phyloP scores from a whole-genome alignment of 2,329 filamentous ascomycete species.

The Fusarium caatingaense region DNA sequence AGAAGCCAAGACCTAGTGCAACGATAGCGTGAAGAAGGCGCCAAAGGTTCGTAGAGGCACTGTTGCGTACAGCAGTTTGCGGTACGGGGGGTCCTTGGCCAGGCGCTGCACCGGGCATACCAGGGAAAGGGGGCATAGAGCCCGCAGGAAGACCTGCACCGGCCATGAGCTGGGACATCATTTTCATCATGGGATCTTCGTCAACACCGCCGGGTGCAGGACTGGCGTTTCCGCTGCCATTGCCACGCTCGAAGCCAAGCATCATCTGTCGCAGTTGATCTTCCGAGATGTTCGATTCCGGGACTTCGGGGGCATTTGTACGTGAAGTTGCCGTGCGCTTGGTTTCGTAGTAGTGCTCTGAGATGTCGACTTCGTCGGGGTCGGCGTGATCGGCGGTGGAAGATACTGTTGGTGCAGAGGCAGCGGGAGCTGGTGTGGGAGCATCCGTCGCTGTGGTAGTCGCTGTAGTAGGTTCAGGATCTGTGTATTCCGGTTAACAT shows the following conservation, averaged over 20 bases:
- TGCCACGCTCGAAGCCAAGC: conserved; percentile 62
- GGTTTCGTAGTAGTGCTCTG: conserved; percentile 76
- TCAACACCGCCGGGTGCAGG: conserved; percentile 37
- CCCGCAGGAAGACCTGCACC: conserved; percentile 50
- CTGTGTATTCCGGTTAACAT: not conserved
- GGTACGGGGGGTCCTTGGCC: conserved; percentile 48
- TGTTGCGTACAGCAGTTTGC: conserved; percentile 43
- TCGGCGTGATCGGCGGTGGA: conserved; percentile 62
- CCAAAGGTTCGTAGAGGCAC: conserved; percentile 68
- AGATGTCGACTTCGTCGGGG: conserved; percentile 83
- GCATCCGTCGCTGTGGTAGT: conserved; percentile 44
- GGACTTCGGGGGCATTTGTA: conserved; percentile 44
- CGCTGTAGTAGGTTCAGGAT: conserved; percentile 18
- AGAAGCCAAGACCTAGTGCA: conserved; percentile 75
- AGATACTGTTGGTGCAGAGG: conserved; percentile 48
- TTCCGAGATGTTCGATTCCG: conserved; percentile 58
- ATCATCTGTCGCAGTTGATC: conserved; percentile 74
- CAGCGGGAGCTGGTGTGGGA: conserved; percentile 47
- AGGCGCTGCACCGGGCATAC: conserved; percentile 51
- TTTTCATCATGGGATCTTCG: conserved; percentile 64
- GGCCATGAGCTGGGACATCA: conserved; percentile 79
- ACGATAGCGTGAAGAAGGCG: conserved; percentile 79
- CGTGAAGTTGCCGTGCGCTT: conserved; percentile 52
- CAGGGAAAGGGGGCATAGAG: conserved; percentile 51
- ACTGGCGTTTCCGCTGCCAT: conserved; percentile 40